Base-by-base conservation (phyloP, 352 stramenopile genomes). In the Pythium insidiosum region DNA sequence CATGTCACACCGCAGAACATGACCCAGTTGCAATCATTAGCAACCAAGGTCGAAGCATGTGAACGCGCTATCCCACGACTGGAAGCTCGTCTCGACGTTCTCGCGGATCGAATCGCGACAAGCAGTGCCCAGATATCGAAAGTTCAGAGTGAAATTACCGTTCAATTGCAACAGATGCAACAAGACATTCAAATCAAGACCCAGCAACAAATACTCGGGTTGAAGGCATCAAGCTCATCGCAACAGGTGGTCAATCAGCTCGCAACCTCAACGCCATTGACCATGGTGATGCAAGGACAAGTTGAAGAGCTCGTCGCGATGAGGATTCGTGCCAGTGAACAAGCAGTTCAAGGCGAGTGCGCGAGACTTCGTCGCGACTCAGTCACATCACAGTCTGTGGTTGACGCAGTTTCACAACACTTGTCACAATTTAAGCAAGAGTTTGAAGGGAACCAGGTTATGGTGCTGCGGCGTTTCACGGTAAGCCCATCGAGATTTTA, bases 401-500 rank as follows among this genome's bases (percentile, higher is more conserved):
- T 84, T 19, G 72, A 84, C 26, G 68, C 71, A 7, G 71, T 84
- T 18, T 78, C 71, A 18, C 43, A 50, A 9, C 71, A 84, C 36
- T 58, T 84, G 23, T 63, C 66, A 11, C 71, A 80, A 35, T 80
- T 84, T 45, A 84, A 84, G 35, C 57, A 68, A 9, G 71, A 84
- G 38, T 75, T 80, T 21, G 68, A 80, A 38, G 35, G 48, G 11
- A 76, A 78, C 29, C 71, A 84, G 56, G 60, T 41, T 13, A 53
- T 25, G 15, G 60, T 74, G 16, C 50, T 84, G 31, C 56, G 58
- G 3, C 50, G 63, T 3, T 84, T 84, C 44, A 74, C 65, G 9
- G 52, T 54, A 31, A 5, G 43, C 10, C 28, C 9, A 13, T 9
- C 28, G 28, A 15, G 9, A 33, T 33, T 13, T 33, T 33, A n/a